Evolutionary conservation across 208 protist species (phyloP), one percentile per base, ranked within the genome.

Genomic region (Acanthamoeba castellanii): DNA sequence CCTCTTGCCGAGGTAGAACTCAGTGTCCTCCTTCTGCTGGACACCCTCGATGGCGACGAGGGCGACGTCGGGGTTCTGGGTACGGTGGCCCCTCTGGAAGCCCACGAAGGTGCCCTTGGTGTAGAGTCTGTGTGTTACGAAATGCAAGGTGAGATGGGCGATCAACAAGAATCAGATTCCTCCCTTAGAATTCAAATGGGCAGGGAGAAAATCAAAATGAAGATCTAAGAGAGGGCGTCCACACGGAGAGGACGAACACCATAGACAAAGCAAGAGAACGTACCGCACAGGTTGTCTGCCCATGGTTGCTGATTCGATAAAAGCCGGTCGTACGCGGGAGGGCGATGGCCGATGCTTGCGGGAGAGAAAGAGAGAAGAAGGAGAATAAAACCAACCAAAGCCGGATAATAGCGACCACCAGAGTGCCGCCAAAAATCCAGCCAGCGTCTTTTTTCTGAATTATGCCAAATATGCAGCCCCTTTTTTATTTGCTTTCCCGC

Each of bases 1-100:
- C 61, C 92, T 70, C 98, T 99, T 99, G 94, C 99, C 99, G n/a
- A 99, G 96, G 97, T 99, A 99, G 98, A 98, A 99, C 59, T 96
- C 89, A 93, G 99, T 98, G 68, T 99, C 99, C 84, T 99, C 97
- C 95, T 98, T 98, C 92, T 97, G 98, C 96, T 99, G 98, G 68
- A 99, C 99, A 96, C 99, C 99, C 97, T 99, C 99, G 93, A 99
- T 97, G 97, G 98, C 98, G 25, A 99, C 87, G 61, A 99, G 96
- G n/a, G 98, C 98, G 45, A 98, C 98, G 97, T 99, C 95, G 96
- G 98, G 98, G 95, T 98, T 98, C 98, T 99, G 99, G 55, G 98
- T 98, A 96, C 98, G 96, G 34, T 99, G 97, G 45, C 59, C 59
- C 61, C 92, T 70, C 37, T 57, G 37, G 76, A 90, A 90, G 50